Evolutionary conservation across 495 filamentous ascomycete species (phyloP).

Genomic region (Podospora comata): DNA sequence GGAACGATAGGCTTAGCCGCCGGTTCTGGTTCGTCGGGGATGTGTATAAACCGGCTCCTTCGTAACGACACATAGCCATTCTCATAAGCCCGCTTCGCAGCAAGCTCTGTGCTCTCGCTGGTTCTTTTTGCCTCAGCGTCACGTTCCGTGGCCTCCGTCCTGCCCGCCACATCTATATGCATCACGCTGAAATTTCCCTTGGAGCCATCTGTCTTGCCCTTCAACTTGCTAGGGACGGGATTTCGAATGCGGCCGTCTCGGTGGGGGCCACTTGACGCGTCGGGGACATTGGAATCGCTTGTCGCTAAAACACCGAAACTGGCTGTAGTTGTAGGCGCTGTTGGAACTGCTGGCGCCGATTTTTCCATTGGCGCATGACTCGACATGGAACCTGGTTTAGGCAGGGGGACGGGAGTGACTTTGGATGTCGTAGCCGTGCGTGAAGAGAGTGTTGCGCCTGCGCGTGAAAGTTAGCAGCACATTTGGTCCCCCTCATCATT

Average conservation of each 20-base stretch:
- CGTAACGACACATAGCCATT: constrained; percentile 51
- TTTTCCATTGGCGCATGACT: constrained; percentile 17
- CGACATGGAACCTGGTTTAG: constrained; percentile 25
- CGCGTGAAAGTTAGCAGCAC: constrained; percentile 14
- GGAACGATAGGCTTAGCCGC: constrained; percentile 27
- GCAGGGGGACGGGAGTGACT: constrained; percentile 26
- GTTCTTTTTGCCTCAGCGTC: constrained; percentile 54
- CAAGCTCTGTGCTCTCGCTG: constrained; percentile 53
- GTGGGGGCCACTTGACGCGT: constrained; percentile 25
- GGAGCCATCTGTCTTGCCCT: constrained; percentile 55
- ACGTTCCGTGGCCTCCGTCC: constrained; percentile 43
- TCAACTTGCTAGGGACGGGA: constrained; percentile 55
- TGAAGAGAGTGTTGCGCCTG: constrained; percentile 15
- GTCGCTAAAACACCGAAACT: constrained; percentile 20
- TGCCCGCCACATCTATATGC: constrained; percentile 51
- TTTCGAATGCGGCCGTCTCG: constrained; percentile 55
- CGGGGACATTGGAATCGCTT: constrained; percentile 23
- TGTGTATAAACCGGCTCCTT: constrained; percentile 41
- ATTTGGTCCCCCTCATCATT: background rate
- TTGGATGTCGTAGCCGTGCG: constrained; percentile 17
- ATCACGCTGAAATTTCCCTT: constrained; percentile 58
- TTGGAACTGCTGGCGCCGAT: constrained; percentile 4
- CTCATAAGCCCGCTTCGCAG: constrained; percentile 50
- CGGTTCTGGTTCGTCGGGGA: constrained; percentile 24
- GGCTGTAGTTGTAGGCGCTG: constrained; percentile 9